These are phyloP conservation scores for Crithidia brevicula DNA, from an alignment of 208 protist species.

Conservation along the genomic window DNA sequence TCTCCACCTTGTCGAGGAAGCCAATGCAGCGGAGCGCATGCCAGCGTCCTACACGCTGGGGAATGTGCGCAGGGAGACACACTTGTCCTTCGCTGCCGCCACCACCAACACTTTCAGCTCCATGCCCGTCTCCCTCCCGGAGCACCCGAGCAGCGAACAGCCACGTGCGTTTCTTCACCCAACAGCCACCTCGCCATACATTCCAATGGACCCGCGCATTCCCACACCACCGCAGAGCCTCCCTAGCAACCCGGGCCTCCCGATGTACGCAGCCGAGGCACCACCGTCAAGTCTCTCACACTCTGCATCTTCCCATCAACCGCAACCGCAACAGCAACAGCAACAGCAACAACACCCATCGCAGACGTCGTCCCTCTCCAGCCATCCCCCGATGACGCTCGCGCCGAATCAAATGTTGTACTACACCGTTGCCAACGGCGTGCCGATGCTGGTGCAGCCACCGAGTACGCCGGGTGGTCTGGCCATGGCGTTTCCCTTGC, in stretches of 20 bases:
- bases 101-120: no score
- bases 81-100: no score
- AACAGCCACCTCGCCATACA: no score
- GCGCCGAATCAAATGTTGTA: constrained; percentile 20
- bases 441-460: constrained; percentile 30
- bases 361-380: not conserved
- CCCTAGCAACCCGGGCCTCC: not conserved
- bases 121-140: no score
- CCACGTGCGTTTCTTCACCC: no score
- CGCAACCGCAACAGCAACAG: constrained; percentile 16
- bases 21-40: no score
- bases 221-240: constrained; percentile 2
- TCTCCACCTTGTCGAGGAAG: not conserved
- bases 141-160: no score
- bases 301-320: no score
- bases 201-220: constrained; percentile 2
- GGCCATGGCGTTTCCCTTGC: constrained; percentile 16
- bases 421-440: constrained; percentile 29
- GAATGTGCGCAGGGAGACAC: no score
- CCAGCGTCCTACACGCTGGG: no score
- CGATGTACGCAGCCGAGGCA: not conserved
- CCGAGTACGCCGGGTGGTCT: constrained; percentile 16
- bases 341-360: not conserved
- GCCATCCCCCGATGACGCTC: not conserved
- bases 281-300: no score